phyloP scores from a whole-genome alignment of 148 eudicot species.

The Silene latifolia region DNA sequence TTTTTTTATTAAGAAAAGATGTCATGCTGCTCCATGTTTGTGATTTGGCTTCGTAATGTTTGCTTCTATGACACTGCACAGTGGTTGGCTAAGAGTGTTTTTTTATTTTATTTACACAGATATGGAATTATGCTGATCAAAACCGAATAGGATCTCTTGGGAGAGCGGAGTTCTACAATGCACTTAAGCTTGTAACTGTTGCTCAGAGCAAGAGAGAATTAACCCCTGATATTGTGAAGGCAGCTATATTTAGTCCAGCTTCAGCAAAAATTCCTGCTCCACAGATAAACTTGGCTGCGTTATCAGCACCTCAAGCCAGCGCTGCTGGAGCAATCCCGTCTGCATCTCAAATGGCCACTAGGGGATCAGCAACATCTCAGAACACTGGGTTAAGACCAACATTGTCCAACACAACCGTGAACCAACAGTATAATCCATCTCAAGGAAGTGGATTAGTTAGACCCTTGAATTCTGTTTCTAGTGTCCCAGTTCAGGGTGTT shows the following conservation, averaged over 20 bases:
- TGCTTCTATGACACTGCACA: neutral
- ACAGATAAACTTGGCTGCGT: conserved; percentile 54
- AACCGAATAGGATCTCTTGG: conserved; percentile 71
- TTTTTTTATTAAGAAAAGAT: neutral
- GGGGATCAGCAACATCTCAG: conserved; percentile 34
- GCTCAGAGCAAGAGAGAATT: conserved; percentile 88
- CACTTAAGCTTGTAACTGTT: conserved; percentile 92
- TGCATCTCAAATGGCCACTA: conserved; percentile 32
- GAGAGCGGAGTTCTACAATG: conserved; percentile 85
- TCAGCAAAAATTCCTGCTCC: conserved; percentile 94
- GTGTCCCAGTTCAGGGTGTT: conserved; percentile 44
- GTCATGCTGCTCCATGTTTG: neutral
- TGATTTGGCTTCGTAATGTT: neutral
- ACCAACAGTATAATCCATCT: conserved; percentile 44
- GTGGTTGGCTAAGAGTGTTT: conserved; percentile 10
- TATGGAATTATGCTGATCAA: conserved; percentile 93
- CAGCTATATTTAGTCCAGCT: conserved; percentile 83
- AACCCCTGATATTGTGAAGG: conserved; percentile 81
- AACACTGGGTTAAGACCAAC: conserved; percentile 40
- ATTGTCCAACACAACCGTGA: conserved; percentile 32
- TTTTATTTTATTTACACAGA: conserved; percentile 35
- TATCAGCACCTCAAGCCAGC: conserved; percentile 45
- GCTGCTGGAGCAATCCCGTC: conserved; percentile 34
- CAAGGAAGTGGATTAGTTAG: conserved; percentile 49
- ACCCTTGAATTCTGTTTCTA: conserved; percentile 53